These are phyloP conservation scores for Agrocybe pediades DNA, from an alignment of 768 basidiomycete species.

Conservation along the genomic window DNA sequence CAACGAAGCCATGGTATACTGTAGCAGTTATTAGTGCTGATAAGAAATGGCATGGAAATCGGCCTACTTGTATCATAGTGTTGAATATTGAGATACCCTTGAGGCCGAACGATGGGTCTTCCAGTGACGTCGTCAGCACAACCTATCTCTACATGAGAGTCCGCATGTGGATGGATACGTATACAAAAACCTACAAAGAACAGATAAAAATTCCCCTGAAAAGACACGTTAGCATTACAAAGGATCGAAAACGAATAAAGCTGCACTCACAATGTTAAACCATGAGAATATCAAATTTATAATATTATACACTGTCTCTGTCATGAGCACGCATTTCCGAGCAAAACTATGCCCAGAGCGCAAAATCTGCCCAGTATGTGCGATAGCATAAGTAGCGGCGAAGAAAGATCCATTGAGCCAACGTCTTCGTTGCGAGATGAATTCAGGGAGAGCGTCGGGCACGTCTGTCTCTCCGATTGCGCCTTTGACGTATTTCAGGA, in stretches of 20 bases:
- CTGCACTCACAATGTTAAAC: constrained; percentile 81
- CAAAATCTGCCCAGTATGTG: constrained; percentile 80
- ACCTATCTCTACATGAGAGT: constrained; percentile 45
- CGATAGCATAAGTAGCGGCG: constrained; percentile 90
- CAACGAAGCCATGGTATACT: constrained; percentile 85
- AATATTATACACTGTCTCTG: constrained; percentile 86
- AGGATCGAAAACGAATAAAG: neutral
- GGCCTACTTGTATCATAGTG: constrained; percentile 65
- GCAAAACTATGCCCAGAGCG: constrained; percentile 78
- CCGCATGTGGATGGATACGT: neutral
- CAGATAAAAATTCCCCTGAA: constrained; percentile 90
- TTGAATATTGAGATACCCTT: constrained; percentile 73
- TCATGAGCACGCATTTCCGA: constrained; percentile 72
- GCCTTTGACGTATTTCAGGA: constrained; percentile 94
- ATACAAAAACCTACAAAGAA: constrained; percentile 74
- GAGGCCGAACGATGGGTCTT: constrained; percentile 69
- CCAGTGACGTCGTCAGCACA: constrained; percentile 86
- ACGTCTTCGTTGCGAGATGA: constrained; percentile 88
- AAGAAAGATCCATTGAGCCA: constrained; percentile 96
- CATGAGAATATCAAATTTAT: constrained; percentile 89
- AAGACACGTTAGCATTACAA: neutral
- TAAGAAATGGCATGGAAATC: neutral
- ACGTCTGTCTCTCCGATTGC: constrained; percentile 95
- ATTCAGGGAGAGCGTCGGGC: constrained; percentile 89
- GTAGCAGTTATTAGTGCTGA: constrained; percentile 10